Evolutionary conservation across 148 eudicot species (phyloP).

Genomic region (Silene latifolia): DNA sequence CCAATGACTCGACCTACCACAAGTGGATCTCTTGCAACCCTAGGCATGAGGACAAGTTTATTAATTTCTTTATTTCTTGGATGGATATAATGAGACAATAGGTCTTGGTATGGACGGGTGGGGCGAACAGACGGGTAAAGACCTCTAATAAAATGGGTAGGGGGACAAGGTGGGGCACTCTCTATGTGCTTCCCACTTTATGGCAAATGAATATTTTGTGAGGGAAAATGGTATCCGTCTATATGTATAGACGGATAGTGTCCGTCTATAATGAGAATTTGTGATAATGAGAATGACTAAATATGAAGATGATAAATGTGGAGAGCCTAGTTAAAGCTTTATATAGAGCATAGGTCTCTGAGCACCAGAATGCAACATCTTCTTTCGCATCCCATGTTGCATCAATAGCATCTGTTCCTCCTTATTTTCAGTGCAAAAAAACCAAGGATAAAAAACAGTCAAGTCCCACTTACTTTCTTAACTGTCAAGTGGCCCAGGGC

Average conservation of each 20-base stretch:
- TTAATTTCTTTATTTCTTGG: too few species aligned
- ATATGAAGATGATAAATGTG: not conserved
- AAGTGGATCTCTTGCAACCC: constrained; percentile 60
- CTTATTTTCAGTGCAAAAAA: constrained; percentile 10
- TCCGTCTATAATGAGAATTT: too few species aligned
- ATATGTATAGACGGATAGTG: too few species aligned
- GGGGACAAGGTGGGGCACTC: too few species aligned
- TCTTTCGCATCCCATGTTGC: constrained; percentile 18
- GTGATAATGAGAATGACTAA: too few species aligned
- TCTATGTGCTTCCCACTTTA: too few species aligned
- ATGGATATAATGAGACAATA: too few species aligned
- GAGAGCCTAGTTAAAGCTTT: constrained; percentile 9
- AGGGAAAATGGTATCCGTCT: too few species aligned
- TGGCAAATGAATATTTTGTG: too few species aligned
- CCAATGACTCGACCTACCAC: constrained; percentile 70
- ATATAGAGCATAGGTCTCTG: constrained; percentile 17
- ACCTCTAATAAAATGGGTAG: too few species aligned
- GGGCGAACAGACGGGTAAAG: too few species aligned
- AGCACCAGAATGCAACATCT: not conserved
- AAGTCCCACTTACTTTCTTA: constrained; percentile 12
- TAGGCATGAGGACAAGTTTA: constrained; percentile 33
- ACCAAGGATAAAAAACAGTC: not conserved
- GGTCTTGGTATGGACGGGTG: too few species aligned
- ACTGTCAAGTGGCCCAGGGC: constrained; percentile 19
- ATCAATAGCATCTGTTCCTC: constrained; percentile 20